These are phyloP conservation scores for Fusarium graminum DNA, from an alignment of 2,329 filamentous ascomycete species.

Conservation along the genomic window DNA sequence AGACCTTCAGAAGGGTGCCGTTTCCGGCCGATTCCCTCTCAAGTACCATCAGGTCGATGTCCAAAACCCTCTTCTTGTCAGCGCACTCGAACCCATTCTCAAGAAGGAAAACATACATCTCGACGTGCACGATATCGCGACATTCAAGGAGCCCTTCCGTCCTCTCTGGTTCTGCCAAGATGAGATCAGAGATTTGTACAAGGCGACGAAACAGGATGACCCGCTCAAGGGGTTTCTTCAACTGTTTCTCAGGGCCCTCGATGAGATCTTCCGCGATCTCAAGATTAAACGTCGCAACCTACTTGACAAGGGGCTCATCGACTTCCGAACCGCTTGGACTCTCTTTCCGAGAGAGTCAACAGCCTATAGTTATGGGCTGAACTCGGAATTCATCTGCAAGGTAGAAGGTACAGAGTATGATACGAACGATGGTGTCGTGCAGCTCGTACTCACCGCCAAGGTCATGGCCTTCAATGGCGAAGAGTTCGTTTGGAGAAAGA, in stretches of 20 bases:
- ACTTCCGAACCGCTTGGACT: constrained; percentile 60
- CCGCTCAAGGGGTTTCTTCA: constrained; percentile 56
- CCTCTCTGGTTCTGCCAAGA: constrained; percentile 61
- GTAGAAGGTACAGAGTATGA: constrained; percentile 54
- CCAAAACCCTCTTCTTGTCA: constrained; percentile 59
- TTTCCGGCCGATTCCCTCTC: constrained; percentile 56
- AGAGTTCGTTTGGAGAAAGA: constrained; percentile 58
- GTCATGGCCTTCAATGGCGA: constrained; percentile 57
- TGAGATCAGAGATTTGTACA: constrained; percentile 55
- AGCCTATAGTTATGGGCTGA: constrained; percentile 56
- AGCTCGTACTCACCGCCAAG: constrained; percentile 51
- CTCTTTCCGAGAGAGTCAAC: constrained; percentile 58
- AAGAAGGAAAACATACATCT: constrained; percentile 58
- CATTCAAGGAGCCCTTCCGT: constrained; percentile 58
- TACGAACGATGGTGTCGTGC: constrained; percentile 5
- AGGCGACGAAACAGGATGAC: constrained; percentile 43
- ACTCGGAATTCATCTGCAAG: constrained; percentile 59
- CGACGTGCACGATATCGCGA: constrained; percentile 53
- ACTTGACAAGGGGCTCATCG: constrained; percentile 55
- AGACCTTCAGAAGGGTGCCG: constrained; percentile 56
- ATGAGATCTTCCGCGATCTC: constrained; percentile 59
- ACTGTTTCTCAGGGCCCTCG: constrained; percentile 57
- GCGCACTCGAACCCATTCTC: constrained; percentile 59
- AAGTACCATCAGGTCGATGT: constrained; percentile 58
- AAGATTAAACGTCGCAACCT: constrained; percentile 55